Conservation (phyloP, 1,284 basidiomycete genomes). For the Paramarasmius palmivorus region DNA sequence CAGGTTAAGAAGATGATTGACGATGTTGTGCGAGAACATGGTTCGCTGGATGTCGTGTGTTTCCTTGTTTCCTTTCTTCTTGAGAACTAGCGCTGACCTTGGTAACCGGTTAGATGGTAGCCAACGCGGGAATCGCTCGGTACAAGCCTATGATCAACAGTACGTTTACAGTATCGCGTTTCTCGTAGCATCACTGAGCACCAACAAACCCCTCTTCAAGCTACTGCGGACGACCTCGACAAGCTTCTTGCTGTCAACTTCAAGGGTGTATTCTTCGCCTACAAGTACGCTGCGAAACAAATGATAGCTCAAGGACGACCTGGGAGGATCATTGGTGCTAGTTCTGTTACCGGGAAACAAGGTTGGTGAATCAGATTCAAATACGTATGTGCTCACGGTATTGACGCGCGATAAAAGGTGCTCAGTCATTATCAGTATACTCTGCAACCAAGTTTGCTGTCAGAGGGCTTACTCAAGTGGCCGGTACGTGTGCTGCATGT, state of each 20-base stretch:
- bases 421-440: neutral
- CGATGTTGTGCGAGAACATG: slow-evolving; percentile 22
- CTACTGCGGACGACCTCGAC: slow-evolving; percentile 16
- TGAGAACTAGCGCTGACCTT: neutral
- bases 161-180: no score
- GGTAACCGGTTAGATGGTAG: slow-evolving; percentile 27
- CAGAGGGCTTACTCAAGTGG: slow-evolving; percentile 11
- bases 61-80: neutral
- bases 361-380: slow-evolving; percentile 16
- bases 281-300: slow-evolving; percentile 28
- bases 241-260: slow-evolving; percentile 14
- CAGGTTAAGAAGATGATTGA: slow-evolving; percentile 28
- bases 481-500: neutral
- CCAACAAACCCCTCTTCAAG: slow-evolving; percentile 3
- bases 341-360: slow-evolving; percentile 33
- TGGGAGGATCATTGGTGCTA: slow-evolving; percentile 37
- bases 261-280: slow-evolving; percentile 21
- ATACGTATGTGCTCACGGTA: no score
- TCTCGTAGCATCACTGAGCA: no score
- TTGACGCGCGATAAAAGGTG: no score
- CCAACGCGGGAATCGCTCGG: slow-evolving; percentile 34
- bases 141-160: slow-evolving; percentile 26
- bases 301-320: slow-evolving; percentile 31
- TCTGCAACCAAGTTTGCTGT: slow-evolving; percentile 11
- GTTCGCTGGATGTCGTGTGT: slow-evolving; percentile 29